Conservation (phyloP, 768 basidiomycete species). For the Kwoniella heveanensis region DNA sequence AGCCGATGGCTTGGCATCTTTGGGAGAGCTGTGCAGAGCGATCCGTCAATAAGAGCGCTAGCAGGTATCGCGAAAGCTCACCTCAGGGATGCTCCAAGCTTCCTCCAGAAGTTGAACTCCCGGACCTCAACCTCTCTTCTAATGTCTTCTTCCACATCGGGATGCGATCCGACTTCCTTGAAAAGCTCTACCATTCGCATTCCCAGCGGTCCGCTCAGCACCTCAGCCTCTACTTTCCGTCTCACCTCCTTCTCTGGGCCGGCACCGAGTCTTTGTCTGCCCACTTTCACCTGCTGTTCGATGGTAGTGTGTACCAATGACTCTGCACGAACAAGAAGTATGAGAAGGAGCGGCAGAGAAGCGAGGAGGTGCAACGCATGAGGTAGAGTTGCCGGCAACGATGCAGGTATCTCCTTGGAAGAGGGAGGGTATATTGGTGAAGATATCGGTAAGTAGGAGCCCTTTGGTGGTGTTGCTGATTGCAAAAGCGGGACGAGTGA, state of each 20-base stretch:
- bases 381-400: conserved; percentile 63
- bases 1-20: conserved; percentile 6
- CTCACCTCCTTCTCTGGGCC: conserved; percentile 51
- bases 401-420: conserved; percentile 64
- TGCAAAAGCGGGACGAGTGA: conserved; percentile 66
- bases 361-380: conserved; percentile 64
- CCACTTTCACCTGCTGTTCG: conserved; percentile 68
- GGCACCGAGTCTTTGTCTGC: conserved; percentile 71
- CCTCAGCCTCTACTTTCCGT: conserved; percentile 46
- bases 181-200: conserved; percentile 42
- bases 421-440: conserved; percentile 42
- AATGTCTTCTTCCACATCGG: conserved; percentile 33
- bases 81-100: conserved; percentile 31
- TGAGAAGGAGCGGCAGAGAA: conserved; percentile 70
- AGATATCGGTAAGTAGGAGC: conserved; percentile 45
- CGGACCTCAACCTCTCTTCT: conserved; percentile 45
- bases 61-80: conserved; percentile 12
- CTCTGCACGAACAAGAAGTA: conserved; percentile 61
- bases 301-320: conserved; percentile 23
- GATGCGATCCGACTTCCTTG: conserved; percentile 43
- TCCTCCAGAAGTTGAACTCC: conserved; percentile 48
- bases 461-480: conserved; percentile 67
- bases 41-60: too few species aligned
- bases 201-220: conserved; percentile 40
- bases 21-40: conserved; percentile 2